Conservation (phyloP, 345 rosid species). For the Eucalyptus victrix region DNA sequence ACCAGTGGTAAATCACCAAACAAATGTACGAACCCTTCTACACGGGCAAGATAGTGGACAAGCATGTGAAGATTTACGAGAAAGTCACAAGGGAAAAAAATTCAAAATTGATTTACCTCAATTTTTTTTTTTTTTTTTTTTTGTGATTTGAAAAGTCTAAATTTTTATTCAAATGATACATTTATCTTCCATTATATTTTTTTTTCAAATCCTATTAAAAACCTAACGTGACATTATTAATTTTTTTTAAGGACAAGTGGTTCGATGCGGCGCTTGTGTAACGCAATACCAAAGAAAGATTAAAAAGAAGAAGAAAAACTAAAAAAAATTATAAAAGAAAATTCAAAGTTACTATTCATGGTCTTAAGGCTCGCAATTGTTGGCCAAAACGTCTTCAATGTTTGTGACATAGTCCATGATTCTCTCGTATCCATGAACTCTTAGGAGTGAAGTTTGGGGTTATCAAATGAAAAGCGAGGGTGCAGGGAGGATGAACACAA, state of each 20-base stretch:
- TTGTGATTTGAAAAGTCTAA: neutral
- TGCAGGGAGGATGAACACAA: rapidly evolving
- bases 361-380: neutral
- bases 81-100: neutral
- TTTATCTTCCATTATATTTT: neutral
- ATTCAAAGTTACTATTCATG: neutral
- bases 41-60: neutral
- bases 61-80: neutral
- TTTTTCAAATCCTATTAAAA: neutral
- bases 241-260: too few relatives aligned
- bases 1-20: neutral
- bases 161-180: neutral
- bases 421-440: rapidly evolving
- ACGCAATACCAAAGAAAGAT: too few relatives aligned
- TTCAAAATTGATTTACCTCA: neutral
- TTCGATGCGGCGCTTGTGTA: too few relatives aligned
- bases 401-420: neutral
- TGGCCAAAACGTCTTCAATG: neutral
- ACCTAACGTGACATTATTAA: neutral
- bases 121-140: rapidly evolving
- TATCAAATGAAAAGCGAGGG: too few relatives aligned
- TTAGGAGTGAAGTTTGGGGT: too few relatives aligned
- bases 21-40: neutral
- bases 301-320: too few relatives aligned
- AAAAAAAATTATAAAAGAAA: neutral